Evolutionary conservation across 2,329 filamentous ascomycete species (phyloP).

Genomic region (Fusarium pseudoanthophilum): DNA sequence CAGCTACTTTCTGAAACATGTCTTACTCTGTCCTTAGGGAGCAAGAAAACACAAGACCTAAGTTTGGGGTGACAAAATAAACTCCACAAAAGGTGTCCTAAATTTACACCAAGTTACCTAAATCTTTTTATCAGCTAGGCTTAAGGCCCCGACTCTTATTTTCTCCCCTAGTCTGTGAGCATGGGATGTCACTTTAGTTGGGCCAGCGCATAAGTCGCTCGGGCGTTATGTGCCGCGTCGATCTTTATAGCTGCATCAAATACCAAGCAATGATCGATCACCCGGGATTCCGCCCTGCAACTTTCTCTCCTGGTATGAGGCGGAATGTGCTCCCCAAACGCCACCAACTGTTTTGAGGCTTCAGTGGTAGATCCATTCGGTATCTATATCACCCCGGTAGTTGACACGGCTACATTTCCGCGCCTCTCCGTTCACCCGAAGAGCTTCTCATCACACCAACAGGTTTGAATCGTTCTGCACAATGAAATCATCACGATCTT

Average conservation of each 20-base stretch:
- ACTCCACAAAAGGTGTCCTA: no score
- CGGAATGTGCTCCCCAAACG: neutral
- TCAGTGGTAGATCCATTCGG: neutral
- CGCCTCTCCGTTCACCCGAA: neutral
- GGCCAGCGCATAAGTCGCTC: neutral
- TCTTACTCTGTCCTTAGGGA: neutral
- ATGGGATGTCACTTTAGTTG: neutral
- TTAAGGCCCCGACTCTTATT: no score
- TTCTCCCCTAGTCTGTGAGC: no score
- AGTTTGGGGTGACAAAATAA: no score
- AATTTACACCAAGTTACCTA: no score
- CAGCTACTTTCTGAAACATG: neutral
- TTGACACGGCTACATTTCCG: neutral
- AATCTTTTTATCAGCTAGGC: no score
- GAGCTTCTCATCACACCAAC: neutral
- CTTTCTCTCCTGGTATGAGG: neutral
- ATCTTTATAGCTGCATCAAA: neutral
- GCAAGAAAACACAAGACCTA: no score
- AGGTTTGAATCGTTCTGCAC: neutral
- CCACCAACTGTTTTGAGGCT: neutral
- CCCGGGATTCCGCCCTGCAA: neutral
- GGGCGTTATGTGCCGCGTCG: neutral
- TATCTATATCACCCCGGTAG: neutral
- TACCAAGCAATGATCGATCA: neutral
- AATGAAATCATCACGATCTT: neutral